phyloP scores from a whole-genome alignment of 169 alveolate species.

The Plasmodium reichenowi region DNA sequence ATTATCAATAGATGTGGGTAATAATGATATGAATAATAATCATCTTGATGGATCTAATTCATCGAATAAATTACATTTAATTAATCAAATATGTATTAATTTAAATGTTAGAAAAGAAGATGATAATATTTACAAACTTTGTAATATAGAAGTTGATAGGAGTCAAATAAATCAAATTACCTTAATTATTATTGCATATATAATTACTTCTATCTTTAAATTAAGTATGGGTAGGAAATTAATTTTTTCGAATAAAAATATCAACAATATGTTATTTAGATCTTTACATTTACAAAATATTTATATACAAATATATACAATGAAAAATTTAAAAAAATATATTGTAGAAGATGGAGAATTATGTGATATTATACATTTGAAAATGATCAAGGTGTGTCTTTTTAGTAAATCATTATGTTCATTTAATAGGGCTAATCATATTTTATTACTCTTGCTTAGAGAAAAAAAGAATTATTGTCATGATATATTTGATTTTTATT shows the following conservation, averaged over 20 bases:
- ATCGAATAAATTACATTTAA: constrained; percentile 12
- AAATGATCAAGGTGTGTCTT: constrained; percentile 69
- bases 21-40: neutral
- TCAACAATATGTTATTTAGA: constrained; percentile 21
- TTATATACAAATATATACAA: constrained; percentile 64
- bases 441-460: constrained; percentile 23
- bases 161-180: constrained; percentile 48
- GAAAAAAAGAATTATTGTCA: constrained; percentile 23
- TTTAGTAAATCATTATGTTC: constrained; percentile 74
- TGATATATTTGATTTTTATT: constrained; percentile 63
- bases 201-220: constrained; percentile 41
- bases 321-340: constrained; percentile 72
- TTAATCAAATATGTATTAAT: constrained; percentile 12
- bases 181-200: constrained; percentile 58
- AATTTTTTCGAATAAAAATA: constrained; percentile 52
- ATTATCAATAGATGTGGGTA: constrained; percentile 24
- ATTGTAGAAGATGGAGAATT: constrained; percentile 57
- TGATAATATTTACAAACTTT: constrained; percentile 13
- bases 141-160: constrained; percentile 24
- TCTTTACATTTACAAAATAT: constrained; percentile 60
- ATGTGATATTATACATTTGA: constrained; percentile 26
- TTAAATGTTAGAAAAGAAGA: constrained; percentile 18
- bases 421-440: constrained; percentile 59
- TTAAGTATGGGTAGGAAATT: constrained; percentile 70
- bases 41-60: neutral